Percentiles rank a stretch among this genome's conserved stretches.
Evolutionary conservation across 257 asterid species (phyloP).

Genomic region (Echium plantagineum): DNA sequence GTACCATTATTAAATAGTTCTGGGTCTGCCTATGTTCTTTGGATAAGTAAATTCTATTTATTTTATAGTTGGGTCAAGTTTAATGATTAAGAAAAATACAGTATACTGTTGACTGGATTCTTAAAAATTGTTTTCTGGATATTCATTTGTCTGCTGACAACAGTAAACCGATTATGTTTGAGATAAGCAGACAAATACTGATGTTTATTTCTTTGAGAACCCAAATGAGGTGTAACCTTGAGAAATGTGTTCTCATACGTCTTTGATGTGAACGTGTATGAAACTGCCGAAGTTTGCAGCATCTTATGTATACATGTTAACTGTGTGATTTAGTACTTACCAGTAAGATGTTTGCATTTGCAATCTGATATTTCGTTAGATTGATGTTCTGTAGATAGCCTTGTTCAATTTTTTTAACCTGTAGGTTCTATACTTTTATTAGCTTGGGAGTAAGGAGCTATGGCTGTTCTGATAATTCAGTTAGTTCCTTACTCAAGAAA

Average conservation of each 20-base stretch:
- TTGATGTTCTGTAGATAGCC: neutral
- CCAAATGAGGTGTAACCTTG: neutral
- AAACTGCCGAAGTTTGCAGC: neutral
- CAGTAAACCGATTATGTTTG: no score
- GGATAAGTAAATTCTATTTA: no score
- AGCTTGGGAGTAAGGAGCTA: neutral
- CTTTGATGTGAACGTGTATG: neutral
- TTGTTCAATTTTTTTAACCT: neutral
- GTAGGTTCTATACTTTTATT: neutral
- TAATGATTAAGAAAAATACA: no score
- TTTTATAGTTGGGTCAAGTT: no score
- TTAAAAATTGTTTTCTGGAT: no score
- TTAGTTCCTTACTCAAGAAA: no score
- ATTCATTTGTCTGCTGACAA: no score
- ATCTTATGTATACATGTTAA: no score
- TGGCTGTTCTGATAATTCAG: no score
- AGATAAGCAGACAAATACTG: neutral
- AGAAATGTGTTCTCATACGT: neutral
- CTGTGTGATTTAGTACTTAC: neutral
- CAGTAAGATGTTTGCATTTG: neutral
- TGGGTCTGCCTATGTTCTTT: no score
- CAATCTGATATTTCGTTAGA: neutral
- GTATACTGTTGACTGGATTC: no score
- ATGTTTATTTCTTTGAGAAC: neutral
- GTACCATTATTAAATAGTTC: no score